Evolutionary conservation across 2,329 filamentous ascomycete species (phyloP).

Genomic region (Fusarium incarnatum): DNA sequence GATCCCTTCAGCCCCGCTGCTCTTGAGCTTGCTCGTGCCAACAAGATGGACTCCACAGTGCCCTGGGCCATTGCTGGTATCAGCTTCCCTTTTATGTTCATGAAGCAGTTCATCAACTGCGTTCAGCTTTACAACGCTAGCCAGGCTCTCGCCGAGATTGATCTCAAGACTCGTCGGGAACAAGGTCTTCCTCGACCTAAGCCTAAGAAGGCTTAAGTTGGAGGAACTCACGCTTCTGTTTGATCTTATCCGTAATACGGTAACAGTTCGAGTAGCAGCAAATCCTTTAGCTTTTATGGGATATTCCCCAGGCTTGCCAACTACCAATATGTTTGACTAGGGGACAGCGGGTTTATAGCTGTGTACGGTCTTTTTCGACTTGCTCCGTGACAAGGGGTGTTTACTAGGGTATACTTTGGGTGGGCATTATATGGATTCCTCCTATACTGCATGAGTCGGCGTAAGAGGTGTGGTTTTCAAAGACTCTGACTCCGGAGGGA

Average conservation of each 20-base stretch:
- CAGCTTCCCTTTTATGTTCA: slow-evolving; percentile 86
- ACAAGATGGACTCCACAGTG: slow-evolving; percentile 83
- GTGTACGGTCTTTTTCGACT: slow-evolving; percentile 32
- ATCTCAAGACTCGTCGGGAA: slow-evolving; percentile 71
- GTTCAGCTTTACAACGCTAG: slow-evolving; percentile 95
- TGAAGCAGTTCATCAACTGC: slow-evolving; percentile 94
- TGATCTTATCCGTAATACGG: slow-evolving; percentile 2
- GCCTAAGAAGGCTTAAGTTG: slow-evolving; percentile 49
- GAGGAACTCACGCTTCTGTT: background rate
- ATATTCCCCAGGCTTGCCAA: background rate
- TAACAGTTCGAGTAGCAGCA: background rate
- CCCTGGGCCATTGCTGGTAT: slow-evolving; percentile 80
- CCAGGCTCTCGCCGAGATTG: slow-evolving; percentile 92
- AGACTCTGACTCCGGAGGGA: slow-evolving; percentile 37
- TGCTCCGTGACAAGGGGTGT: slow-evolving; percentile 21
- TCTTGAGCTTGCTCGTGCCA: slow-evolving; percentile 90
- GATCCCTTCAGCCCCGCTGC: slow-evolving; percentile 93
- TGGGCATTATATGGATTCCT: slow-evolving; percentile 29
- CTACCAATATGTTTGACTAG: slow-evolving; percentile 15
- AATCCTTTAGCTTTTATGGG: background rate
- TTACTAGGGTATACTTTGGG: slow-evolving; percentile 40
- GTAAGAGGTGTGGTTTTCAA: slow-evolving; percentile 42
- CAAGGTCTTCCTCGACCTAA: slow-evolving; percentile 63
- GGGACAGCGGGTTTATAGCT: slow-evolving; percentile 9
- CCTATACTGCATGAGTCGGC: slow-evolving; percentile 48